Base-by-base conservation (phyloP, 495 filamentous ascomycete species). In the Aspergillus nanangensis region DNA sequence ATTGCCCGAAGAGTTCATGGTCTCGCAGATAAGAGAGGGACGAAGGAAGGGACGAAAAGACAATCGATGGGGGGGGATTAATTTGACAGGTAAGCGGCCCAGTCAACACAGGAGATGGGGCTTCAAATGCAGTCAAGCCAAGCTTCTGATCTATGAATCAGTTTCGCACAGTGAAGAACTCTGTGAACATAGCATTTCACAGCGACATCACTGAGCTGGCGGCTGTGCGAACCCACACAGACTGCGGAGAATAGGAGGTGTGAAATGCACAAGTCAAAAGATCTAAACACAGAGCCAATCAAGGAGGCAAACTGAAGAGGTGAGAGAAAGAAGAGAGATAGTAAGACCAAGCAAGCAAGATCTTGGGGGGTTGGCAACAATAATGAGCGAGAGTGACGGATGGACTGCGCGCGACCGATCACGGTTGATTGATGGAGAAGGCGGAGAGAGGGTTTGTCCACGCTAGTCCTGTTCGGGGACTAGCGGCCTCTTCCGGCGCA, bases 321-420 rank as follows among this genome's bases (percentile, higher is more conserved):
- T n/a, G n/a, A n/a, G n/a, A n/a, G n/a, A n/a, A n/a, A n/a, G n/a
- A n/a, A n/a, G n/a, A n/a, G n/a, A n/a, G n/a, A n/a, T n/a, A n/a
- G n/a, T n/a, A n/a, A n/a, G n/a, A n/a, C n/a, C n/a, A n/a, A n/a
- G n/a, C n/a, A n/a, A n/a, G n/a, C n/a, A n/a, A n/a, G n/a, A n/a
- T n/a, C n/a, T n/a, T n/a, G n/a, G n/a, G n/a, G n/a, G n/a, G 7
- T 29, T 29, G 25, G 25, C 25, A 29, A 11, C 38, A 47, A 56
- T 44, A n/a, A n/a, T n/a, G n/a, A n/a, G n/a, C n/a, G n/a, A n/a
- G n/a, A n/a, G n/a, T n/a, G n/a, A n/a, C n/a, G n/a, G 52, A 53
- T 53, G 56, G 61, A 66, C 64, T 71, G 67, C 67, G 67, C 67
- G 66, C 67, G 62, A 69, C 58, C 63, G 65, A 69, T 71, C 65